Percentiles rank a stretch among this genome's conserved stretches.
These are phyloP conservation scores for Fusarium multiceps DNA, from an alignment of 2,329 filamentous ascomycete genomes.

Conservation along the genomic window DNA sequence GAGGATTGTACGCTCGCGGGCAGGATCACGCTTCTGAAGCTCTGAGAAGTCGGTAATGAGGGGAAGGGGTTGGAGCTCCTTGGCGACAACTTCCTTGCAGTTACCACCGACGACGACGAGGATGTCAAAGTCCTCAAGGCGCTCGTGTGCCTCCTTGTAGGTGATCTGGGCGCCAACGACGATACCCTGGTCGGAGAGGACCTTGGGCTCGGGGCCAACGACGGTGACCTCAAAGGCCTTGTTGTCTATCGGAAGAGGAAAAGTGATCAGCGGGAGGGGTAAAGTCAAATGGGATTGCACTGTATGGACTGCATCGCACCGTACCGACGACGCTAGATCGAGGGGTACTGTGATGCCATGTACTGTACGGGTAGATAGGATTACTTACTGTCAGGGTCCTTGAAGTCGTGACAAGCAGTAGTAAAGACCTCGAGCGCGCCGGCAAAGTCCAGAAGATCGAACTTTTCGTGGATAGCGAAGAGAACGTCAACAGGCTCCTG, in stretches of 20 bases:
- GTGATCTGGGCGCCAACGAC: constrained; percentile 79
- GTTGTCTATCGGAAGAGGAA: constrained; percentile 54
- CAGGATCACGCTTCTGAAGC: constrained; percentile 81
- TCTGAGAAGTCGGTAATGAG: constrained; percentile 82
- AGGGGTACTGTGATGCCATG: constrained; percentile 6
- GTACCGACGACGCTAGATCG: constrained; percentile 1
- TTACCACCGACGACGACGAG: constrained; percentile 82
- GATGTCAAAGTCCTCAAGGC: constrained; percentile 80
- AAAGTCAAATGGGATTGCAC: constrained; percentile 20
- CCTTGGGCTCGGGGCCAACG: constrained; percentile 63
- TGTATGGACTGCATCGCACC: background rate
- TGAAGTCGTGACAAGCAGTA: constrained; percentile 63
- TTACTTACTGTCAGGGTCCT: constrained; percentile 62
- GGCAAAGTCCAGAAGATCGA: constrained; percentile 69
- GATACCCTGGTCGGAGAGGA: constrained; percentile 71
- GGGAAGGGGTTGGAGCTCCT: constrained; percentile 74
- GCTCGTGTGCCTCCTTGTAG: constrained; percentile 81
- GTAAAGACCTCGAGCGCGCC: constrained; percentile 65
- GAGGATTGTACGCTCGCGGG: constrained; percentile 82
- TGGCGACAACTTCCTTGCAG: constrained; percentile 71
- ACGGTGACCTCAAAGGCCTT: constrained; percentile 70
- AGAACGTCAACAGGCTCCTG: constrained; percentile 69
- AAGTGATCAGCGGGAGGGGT: constrained; percentile 43
- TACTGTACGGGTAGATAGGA: background rate
- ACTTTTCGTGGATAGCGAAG: constrained; percentile 69